Evolutionary conservation across 1,139 yeast species (phyloP), one percentile per base, ranked within the genome.

Genomic region (Lodderomyces metapsilosis): DNA sequence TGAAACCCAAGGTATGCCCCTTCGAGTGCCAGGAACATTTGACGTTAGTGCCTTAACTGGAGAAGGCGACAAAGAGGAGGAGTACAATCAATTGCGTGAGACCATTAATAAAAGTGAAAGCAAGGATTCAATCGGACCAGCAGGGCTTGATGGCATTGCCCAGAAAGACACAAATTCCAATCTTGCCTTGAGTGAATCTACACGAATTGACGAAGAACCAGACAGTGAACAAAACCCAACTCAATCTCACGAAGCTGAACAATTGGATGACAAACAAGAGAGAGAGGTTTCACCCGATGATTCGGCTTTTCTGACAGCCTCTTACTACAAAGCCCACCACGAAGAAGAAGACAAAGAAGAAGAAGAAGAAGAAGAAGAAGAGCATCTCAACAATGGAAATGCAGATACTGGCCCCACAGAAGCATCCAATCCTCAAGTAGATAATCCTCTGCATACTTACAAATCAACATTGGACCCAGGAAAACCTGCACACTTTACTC

Each of bases 21-120:
- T 87, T 9, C 61, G 88, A 38, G 71, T 76, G 59, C 82, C 84
- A 1, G 88, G 81, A 1, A 75, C 83, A 0, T 65, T 74, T 49
- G 76, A 82, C 54, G 82, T 82, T 37, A 74, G 68, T 45, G 85
- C 78, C 1, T 59, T 82, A 20, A 61, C 60, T 38, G 48, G 49
- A 20, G 24, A 32, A 18, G 21, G 21, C 13, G 37, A 35, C 9
- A 58, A 56, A 41, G 54, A 54, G 25, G 58, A 57, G 17, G 36
- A 40, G 24, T 42, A 39, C 18, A 42, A 39, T 11, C 39, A 44
- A 32, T 38, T 46, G 20, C 46, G 43, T 9, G 36, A 44, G 21
- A 38, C 43, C 8, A 31, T 41, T 27, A 40, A 42, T 30, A 37
- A 39, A 18, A 39, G 37, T 16, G 39, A 35, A 16, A 46, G 46